Conservation (phyloP, 208 protist species). For the Acanthamoeba rhysodes region DNA sequence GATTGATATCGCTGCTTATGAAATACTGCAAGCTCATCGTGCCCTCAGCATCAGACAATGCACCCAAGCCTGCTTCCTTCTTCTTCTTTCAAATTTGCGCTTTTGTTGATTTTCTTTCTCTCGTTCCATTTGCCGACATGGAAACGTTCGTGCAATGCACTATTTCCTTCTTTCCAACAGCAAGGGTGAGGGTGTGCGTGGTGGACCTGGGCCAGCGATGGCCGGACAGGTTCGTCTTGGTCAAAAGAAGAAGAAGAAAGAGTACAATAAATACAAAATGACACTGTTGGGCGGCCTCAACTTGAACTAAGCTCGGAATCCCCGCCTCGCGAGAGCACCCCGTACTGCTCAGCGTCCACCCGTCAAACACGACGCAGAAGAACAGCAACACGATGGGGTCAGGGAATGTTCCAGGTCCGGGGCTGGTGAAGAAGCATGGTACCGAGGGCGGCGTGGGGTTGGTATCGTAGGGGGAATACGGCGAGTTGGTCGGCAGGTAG, state of each 20-base stretch:
- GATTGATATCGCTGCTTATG: slow-evolving; percentile 39
- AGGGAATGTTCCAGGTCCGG: neutral
- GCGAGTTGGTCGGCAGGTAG: slow-evolving; percentile 15
- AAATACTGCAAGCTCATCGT: slow-evolving; percentile 32
- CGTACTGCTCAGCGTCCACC: neutral
- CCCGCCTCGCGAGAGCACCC: neutral
- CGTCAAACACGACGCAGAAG: neutral
- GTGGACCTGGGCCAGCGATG: too few species aligned
- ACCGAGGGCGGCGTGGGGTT: slow-evolving; percentile 16
- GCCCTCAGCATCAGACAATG: neutral
- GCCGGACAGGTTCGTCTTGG: too few species aligned
- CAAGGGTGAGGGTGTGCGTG: too few species aligned
- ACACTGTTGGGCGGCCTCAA: neutral
- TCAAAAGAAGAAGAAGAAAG: too few species aligned
- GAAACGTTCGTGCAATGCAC: too few species aligned
- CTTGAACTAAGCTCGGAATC: neutral
- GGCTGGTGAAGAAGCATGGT: neutral
- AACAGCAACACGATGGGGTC: neutral
- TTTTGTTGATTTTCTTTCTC: too few species aligned
- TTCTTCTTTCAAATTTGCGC: too few species aligned
- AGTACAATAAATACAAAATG: too few species aligned
- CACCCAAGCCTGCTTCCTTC: neutral
- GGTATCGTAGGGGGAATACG: slow-evolving; percentile 50
- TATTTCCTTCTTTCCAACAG: too few species aligned
- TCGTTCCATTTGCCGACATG: too few species aligned